A percentile compares a stretch with the other conserved stretches of the same genome.
Evolutionary conservation across 345 rosid genomes (phyloP).

Genomic region (Nephelium lappaceum): DNA sequence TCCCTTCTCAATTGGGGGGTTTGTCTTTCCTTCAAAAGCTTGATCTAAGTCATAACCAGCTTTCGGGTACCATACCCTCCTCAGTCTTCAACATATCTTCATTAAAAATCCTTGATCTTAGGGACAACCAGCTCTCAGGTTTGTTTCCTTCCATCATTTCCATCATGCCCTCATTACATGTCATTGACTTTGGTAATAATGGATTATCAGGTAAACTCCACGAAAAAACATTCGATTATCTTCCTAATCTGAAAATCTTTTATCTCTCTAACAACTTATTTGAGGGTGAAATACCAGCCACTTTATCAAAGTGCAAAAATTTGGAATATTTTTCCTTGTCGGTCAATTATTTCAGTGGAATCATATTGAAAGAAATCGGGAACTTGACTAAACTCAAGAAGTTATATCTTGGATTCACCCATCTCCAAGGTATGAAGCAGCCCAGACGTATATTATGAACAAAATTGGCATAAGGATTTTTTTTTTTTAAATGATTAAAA

Average conservation of each 20-base stretch:
- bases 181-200: too few species aligned
- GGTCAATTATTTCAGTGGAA: too few species aligned
- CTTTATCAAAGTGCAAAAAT: too few species aligned
- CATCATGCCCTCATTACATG: neutral
- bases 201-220: neutral
- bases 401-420: neutral
- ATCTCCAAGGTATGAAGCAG: neutral
- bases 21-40: neutral
- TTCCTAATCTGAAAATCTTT: too few species aligned
- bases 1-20: conserved; percentile 10
- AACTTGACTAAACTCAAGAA: neutral
- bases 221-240: neutral
- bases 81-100: conserved; percentile 14
- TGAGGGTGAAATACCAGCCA: too few species aligned
- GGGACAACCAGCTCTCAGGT: neutral
- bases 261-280: too few species aligned
- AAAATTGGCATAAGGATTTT: too few species aligned
- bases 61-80: conserved; percentile 15
- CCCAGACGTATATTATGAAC: too few species aligned
- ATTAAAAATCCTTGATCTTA: neutral
- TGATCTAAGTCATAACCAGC: neutral
- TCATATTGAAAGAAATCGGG: too few species aligned
- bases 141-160: neutral
- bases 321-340: too few species aligned
- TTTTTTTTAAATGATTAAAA: too few species aligned